Base-by-base conservation (phyloP, 129 eudicot species). In the Ambrosia trifida region DNA sequence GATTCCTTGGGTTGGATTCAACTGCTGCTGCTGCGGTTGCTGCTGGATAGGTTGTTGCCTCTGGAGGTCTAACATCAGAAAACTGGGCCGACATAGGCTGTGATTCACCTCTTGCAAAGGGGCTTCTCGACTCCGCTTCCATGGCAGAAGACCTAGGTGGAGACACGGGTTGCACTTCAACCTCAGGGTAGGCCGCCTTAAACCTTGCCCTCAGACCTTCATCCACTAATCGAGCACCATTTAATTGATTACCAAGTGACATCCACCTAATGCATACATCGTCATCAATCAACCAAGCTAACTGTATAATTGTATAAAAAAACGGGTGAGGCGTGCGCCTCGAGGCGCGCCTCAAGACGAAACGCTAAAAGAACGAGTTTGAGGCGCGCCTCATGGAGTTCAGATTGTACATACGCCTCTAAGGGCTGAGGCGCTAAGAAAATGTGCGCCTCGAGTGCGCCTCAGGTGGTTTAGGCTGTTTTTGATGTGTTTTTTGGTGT, bases 171-270 rank as follows among this genome's bases (percentile, higher is more conserved):
- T 90, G 97, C 69, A 95, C 92, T 65, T 90, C 97, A 53, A 90
- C 91, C 51, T 95, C 99, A n/a, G 96, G 99, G 61, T 94, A 94
- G 40, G 97, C 99, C 44, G 99, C 99, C 78, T 88, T 94, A 70
- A 94, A 94, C 70, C 99, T 78, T 11, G 97, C 99, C 58, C 99
- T 78, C n/a, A 94, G 79, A 51, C 99, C 99, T 33, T 87, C 99
- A 62, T 94, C 97, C 24, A 94, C 96, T 58, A 94, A 68, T 16
- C 97, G 80, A 11, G 76, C 99, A 35, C 99, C 99, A 70, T 58
- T 87, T 72, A 95, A 50, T 63, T 94, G 99, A 71, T 94, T 94
- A 11, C 99, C 99, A 47, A 94, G 96, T 53, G 99, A 94, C 84
- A 94, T 71, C 99, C 99, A 94, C 83, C 99, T 94, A 79, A 75